Evolutionary conservation across 2,329 filamentous ascomycete genomes (phyloP).

Genomic region (Sclerotinia nivalis): DNA sequence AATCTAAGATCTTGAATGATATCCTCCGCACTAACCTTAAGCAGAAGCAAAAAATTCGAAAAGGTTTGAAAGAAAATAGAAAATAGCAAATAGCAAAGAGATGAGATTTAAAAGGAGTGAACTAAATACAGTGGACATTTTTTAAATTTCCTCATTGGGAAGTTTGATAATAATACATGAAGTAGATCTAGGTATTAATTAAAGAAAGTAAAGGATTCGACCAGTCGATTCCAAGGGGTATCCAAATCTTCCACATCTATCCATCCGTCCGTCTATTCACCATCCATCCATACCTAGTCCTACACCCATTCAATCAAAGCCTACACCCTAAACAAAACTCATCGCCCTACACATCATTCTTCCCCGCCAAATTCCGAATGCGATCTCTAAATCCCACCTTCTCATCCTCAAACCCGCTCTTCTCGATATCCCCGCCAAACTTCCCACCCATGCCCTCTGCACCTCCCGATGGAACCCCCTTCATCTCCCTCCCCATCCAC

Average conservation of each 20-base stretch:
- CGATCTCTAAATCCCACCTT: neutral
- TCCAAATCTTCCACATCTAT: neutral
- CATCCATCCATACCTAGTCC: too few species aligned
- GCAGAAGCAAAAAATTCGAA: too few species aligned
- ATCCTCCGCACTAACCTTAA: too few species aligned
- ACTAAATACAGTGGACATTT: too few species aligned
- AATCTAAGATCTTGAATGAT: too few species aligned
- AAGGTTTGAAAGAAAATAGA: too few species aligned
- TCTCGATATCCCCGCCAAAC: neutral
- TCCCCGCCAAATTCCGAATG: constrained; percentile 11
- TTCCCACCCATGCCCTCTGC: neutral
- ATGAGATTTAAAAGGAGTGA: too few species aligned
- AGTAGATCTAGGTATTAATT: neutral
- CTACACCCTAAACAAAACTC: neutral
- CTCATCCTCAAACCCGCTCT: neutral
- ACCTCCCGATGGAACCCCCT: neutral
- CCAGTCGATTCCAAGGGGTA: constrained; percentile 14
- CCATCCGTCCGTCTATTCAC: neutral
- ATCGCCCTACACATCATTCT: neutral
- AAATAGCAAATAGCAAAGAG: too few species aligned
- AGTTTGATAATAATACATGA: too few species aligned
- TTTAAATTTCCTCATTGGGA: too few species aligned
- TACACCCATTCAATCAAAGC: neutral
- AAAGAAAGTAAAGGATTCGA: constrained; percentile 4
- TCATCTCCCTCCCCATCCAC: neutral